Percentiles rank a stretch among this genome's conserved stretches.
Evolutionary conservation across 83 land plant genomes (phyloP).

Genomic region (Picea abies): DNA sequence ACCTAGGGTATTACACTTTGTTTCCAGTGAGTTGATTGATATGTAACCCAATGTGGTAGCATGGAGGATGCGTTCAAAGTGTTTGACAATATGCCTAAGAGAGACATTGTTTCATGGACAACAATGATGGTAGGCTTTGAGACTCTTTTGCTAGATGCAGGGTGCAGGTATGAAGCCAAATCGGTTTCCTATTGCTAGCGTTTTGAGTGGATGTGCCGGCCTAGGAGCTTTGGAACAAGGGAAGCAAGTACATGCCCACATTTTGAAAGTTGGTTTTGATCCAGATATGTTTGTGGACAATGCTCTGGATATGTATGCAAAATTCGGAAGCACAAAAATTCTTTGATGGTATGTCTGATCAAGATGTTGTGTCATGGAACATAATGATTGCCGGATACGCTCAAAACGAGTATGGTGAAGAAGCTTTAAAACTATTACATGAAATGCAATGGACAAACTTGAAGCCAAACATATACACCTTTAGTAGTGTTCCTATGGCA

Average conservation of each 20-base stretch:
- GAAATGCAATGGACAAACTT: constrained; percentile 4
- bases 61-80: constrained; percentile 19
- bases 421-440: neutral
- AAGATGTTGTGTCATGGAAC: neutral
- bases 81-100: constrained; percentile 4
- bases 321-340: constrained; percentile 10
- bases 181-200: constrained; percentile 3
- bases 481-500: neutral
- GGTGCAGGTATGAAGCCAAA: constrained; percentile 15
- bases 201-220: constrained; percentile 25
- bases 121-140: constrained; percentile 14
- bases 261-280: constrained; percentile 9
- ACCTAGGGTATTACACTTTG: neutral
- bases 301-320: constrained; percentile 26
- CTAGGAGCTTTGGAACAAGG: constrained; percentile 6
- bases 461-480: neutral
- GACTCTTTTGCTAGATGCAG: constrained; percentile 11
- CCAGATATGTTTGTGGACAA: constrained; percentile 7
- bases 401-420: too few relatives aligned
- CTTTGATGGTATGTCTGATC: neutral
- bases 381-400: neutral
- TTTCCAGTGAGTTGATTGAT: constrained; percentile 20
- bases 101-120: constrained; percentile 17
- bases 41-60: constrained; percentile 23
- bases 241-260: neutral